Conservation (phyloP, 805 yeast species). For the Middelhovenomyces tepae region DNA sequence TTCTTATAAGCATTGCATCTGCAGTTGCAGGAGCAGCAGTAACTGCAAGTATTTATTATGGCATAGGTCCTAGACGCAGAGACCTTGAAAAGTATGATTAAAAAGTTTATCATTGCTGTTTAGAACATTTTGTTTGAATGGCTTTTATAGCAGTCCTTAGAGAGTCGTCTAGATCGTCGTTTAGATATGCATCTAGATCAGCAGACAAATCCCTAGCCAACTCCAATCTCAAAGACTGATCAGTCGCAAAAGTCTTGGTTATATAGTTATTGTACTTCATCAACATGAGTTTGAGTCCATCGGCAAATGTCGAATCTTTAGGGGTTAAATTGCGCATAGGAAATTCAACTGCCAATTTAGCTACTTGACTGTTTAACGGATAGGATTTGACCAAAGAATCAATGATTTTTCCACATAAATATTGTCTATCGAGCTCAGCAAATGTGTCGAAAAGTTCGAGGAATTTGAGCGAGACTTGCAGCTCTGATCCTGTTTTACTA, state of each 20-base stretch:
- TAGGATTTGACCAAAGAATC: constrained; percentile 38
- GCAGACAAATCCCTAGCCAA: constrained; percentile 2
- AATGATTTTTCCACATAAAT: constrained; percentile 58
- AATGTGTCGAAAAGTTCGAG: constrained; percentile 60
- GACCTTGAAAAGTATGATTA: too few relatives aligned
- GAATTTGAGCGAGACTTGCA: constrained; percentile 36
- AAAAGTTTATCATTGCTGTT: neutral
- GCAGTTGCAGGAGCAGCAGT: constrained; percentile 13
- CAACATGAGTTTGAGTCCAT: constrained; percentile 56
- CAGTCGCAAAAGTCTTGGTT: constrained; percentile 9
- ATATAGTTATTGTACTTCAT: constrained; percentile 44
- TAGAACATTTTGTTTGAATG: neutral
- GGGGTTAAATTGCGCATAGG: constrained; percentile 50
- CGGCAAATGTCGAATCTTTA: constrained; percentile 41
- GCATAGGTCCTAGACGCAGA: too few relatives aligned
- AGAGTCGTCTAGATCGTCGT: too few relatives aligned
- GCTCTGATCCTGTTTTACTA: constrained; percentile 22
- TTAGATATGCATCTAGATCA: too few relatives aligned
- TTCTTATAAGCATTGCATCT: constrained; percentile 10
- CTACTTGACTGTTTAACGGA: constrained; percentile 13
- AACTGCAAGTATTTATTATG: constrained; percentile 14
- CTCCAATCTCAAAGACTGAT: constrained; percentile 2
- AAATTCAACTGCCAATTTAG: constrained; percentile 50
- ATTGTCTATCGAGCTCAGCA: constrained; percentile 55
- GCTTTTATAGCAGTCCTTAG: constrained; percentile 1